Evolutionary conservation across 768 basidiomycete species (phyloP).

Genomic region (Nidularia pulvinata): DNA sequence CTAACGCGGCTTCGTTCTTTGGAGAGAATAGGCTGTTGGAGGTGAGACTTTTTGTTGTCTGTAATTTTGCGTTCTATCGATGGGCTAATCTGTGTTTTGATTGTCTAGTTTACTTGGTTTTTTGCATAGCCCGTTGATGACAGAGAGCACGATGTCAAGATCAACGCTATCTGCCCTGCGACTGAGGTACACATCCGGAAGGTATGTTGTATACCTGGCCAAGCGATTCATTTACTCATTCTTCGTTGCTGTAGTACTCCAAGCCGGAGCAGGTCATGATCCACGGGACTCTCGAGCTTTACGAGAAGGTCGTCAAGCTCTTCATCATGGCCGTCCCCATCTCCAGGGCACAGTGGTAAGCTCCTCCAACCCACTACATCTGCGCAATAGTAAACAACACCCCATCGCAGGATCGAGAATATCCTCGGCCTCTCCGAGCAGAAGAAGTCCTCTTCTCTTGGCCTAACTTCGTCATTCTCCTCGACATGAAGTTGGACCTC

Average conservation of each 20-base stretch:
- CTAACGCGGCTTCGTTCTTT: slow-evolving; percentile 34
- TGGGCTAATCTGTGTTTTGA: slow-evolving; percentile 1
- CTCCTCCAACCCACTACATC: background rate
- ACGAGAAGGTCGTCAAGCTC: slow-evolving; percentile 67
- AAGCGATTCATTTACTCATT: too few species aligned
- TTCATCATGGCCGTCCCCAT: slow-evolving; percentile 79
- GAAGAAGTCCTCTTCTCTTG: slow-evolving; percentile 71
- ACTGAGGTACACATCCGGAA: slow-evolving; percentile 90
- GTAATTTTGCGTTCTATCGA: background rate
- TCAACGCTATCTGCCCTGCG: slow-evolving; percentile 86
- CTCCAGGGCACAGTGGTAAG: slow-evolving; percentile 78
- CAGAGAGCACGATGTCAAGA: slow-evolving; percentile 66
- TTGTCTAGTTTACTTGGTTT: slow-evolving; percentile 74
- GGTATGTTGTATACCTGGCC: slow-evolving; percentile 28
- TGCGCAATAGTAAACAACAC: background rate
- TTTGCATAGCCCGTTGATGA: slow-evolving; percentile 65
- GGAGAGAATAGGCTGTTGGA: slow-evolving; percentile 30
- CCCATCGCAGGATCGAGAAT: slow-evolving; percentile 70
- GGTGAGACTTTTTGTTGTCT: slow-evolving; percentile 24
- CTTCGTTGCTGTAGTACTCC: slow-evolving; percentile 57
- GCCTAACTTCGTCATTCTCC: slow-evolving; percentile 74
- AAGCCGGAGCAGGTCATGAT: slow-evolving; percentile 73
- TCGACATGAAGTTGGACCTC: slow-evolving; percentile 98
- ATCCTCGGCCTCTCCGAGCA: slow-evolving; percentile 78
- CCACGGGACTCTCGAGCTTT: slow-evolving; percentile 81